phyloP scores from a whole-genome alignment of 2,329 filamentous ascomycete genomes.

The Beauveria asiatica region DNA sequence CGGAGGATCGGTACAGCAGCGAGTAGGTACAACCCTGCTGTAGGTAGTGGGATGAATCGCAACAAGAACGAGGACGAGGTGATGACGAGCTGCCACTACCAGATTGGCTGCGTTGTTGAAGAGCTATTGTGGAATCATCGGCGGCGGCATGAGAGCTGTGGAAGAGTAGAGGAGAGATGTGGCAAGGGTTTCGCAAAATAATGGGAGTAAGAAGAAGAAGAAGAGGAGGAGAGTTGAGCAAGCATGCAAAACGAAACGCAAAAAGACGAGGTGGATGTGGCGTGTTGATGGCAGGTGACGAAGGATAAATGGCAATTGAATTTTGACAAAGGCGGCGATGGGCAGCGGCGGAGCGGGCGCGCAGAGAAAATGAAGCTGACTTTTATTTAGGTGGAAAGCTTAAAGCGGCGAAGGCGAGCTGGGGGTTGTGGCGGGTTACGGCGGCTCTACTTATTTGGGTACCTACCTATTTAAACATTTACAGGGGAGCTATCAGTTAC shows the following conservation, averaged over 20 bases:
- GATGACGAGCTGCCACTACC: slow-evolving; percentile 3
- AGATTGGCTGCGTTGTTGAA: slow-evolving; percentile 4
- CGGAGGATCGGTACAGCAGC: background rate
- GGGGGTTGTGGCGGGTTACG: background rate
- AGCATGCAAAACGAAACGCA: background rate
- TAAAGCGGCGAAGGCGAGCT: slow-evolving; percentile 2
- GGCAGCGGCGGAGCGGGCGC: background rate
- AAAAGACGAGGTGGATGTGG: background rate
- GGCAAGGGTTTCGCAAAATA: background rate
- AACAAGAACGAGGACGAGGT: background rate
- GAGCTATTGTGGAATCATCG: slow-evolving; percentile 2
- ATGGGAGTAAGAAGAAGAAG: background rate
- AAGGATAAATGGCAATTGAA: background rate
- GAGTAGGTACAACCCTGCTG: no score
- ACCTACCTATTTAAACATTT: no score
- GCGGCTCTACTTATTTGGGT: background rate
- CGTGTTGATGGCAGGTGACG: slow-evolving; percentile 10
- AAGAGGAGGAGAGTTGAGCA: background rate
- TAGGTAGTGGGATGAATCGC: background rate
- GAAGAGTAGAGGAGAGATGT: background rate
- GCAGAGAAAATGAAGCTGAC: background rate
- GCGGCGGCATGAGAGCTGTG: background rate
- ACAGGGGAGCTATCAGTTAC: background rate
- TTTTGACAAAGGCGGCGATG: slow-evolving; percentile 8
- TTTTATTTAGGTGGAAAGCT: background rate